Conservation (phyloP, 2,329 filamentous ascomycete genomes). For the Colletotrichum shisoi region DNA sequence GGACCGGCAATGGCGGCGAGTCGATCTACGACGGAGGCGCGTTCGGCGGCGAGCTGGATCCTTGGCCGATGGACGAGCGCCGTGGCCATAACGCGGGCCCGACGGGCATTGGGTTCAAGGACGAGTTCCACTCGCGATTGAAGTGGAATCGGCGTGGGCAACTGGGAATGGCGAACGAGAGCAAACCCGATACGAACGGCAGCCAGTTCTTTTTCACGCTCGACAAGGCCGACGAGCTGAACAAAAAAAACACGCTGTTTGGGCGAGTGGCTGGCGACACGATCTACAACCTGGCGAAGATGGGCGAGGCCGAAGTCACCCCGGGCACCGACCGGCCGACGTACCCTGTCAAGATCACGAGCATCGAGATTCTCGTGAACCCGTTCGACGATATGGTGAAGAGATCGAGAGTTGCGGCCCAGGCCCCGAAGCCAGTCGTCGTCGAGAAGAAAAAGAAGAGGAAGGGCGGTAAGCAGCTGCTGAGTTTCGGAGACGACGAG, state of each 20-base stretch:
- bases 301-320: conserved; percentile 84
- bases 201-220: conserved; percentile 98
- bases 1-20: conserved; percentile 89
- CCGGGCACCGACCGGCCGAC: conserved; percentile 82
- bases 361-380: conserved; percentile 79
- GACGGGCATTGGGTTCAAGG: conserved; percentile 70
- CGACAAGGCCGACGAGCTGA: conserved; percentile 82
- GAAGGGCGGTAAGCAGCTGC: conserved; percentile 76
- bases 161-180: conserved; percentile 94
- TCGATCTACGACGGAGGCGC: conserved; percentile 89
- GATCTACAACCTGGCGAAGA: conserved; percentile 94
- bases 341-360: conserved; percentile 82
- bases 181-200: conserved; percentile 79
- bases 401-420: conserved; percentile 65
- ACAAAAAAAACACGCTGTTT: conserved; percentile 91
- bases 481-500: conserved; percentile 80
- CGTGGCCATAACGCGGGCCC: conserved; percentile 67
- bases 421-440: conserved; percentile 55
- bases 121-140: conserved; percentile 90
- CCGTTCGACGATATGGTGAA: conserved; percentile 84
- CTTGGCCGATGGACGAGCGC: conserved; percentile 72
- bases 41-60: conserved; percentile 75
- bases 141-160: conserved; percentile 92
- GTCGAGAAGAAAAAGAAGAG: conserved; percentile 70
- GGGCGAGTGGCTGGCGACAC: conserved; percentile 91